These are phyloP conservation scores for Nidularia pulvinata DNA, from an alignment of 768 basidiomycete genomes.

Conservation along the genomic window DNA sequence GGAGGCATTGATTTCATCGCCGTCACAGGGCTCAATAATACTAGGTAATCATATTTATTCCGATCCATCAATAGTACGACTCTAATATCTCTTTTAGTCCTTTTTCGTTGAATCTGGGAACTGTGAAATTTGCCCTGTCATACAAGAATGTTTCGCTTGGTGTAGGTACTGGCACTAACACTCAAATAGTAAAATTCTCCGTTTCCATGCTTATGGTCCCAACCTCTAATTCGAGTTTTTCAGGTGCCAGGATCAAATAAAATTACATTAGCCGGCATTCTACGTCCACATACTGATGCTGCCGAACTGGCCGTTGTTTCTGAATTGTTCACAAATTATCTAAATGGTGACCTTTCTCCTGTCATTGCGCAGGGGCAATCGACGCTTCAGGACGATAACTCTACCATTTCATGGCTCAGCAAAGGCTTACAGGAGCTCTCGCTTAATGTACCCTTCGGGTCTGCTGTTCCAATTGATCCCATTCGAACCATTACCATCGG, in stretches of 20 bases:
- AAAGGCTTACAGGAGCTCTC: conserved; percentile 53
- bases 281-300: conserved; percentile 50
- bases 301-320: conserved; percentile 50
- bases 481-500: conserved; percentile 68
- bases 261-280: conserved; percentile 56
- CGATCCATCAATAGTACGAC: background rate
- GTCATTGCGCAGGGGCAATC: conserved; percentile 63
- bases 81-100: conserved; percentile 35
- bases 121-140: conserved; percentile 58
- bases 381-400: conserved; percentile 55
- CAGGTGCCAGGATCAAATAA: conserved; percentile 55
- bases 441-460: conserved; percentile 65
- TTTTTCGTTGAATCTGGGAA: conserved; percentile 69
- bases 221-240: conserved; percentile 2
- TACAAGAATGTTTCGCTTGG: conserved; percentile 62
- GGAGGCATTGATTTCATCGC: conserved; percentile 71
- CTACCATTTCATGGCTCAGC: conserved; percentile 66
- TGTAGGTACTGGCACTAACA: conserved; percentile 48
- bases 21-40: conserved; percentile 53
- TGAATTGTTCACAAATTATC: conserved; percentile 67
- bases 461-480: conserved; percentile 50
- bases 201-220: conserved; percentile 1
- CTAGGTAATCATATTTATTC: conserved; percentile 36
- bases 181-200: conserved; percentile 42
- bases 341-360: conserved; percentile 59